Base-by-base conservation (phyloP, 2,329 filamentous ascomycete species). In the Botrytis fabae region DNA sequence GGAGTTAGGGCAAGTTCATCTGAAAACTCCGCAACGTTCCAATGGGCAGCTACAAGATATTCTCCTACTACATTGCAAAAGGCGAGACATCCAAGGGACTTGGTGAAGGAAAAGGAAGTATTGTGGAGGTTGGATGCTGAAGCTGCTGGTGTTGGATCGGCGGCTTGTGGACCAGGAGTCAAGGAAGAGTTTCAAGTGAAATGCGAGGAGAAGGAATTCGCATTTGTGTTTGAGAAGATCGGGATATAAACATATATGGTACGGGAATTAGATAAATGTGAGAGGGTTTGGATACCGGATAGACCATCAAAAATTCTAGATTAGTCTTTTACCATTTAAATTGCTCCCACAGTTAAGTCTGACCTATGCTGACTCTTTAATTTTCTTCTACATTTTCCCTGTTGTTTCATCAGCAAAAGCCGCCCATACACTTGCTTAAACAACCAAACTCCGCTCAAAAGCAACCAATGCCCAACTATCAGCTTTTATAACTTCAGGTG, bases 11-110 rank as follows among this genome's bases (percentile, higher is more conserved):
- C 38, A 18, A 60, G 51, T 51, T 48, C 70, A 20, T 68, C 61
- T 10, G 51, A 25, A 66, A 76, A 80, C 78, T 82, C 79, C 74
- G 76, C 81, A 75, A 44, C 76, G 73, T 54, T 75, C 77, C 44
- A 74, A 79, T 61, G 88, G 88, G 75, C 86, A 83, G 78, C 63
- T 28, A 73, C 68, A 84, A 16, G 85, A 86, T 73, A 88, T 90
- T 77, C 83, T 84, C 22, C 83, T 85, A 32, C 78, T 81, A 35
- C 86, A 85, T 69, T 92, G 42, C 86, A 89, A 63, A 83, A 83
- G 2, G 89, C 90, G 2, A 85, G 82, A 62, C 91, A 93, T 79
- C 91, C 91, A 1, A 84, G 87, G 75, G 89, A 93, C 78, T 81
- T 93, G 70, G 82, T 83, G 2, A 82, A 86, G 75, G 83, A 86